Percentiles rank a stretch among this genome's conserved stretches.
Evolutionary conservation across 306 rosid species (phyloP).

Genomic region (Citrullus mucosospermus): DNA sequence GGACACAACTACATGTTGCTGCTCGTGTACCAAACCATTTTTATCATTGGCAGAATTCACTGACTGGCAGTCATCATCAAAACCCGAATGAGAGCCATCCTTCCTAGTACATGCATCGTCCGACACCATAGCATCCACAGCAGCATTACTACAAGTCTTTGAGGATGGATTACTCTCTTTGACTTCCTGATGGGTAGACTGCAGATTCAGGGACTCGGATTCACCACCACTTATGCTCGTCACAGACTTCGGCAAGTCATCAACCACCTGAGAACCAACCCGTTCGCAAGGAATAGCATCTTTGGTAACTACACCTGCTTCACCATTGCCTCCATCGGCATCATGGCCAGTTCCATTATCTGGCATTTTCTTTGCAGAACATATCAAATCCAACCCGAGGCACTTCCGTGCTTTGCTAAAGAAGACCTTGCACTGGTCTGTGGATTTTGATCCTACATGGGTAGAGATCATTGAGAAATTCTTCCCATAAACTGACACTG

Average conservation of each 20-base stretch:
- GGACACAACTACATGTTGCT: conserved; percentile 5
- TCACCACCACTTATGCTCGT: conserved; percentile 23
- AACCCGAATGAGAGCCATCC: conserved; percentile 19
- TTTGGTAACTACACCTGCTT: conserved; percentile 43
- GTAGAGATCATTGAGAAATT: conserved; percentile 59
- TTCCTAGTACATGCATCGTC: conserved; percentile 24
- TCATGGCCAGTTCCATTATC: not conserved
- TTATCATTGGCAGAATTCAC: conserved; percentile 17
- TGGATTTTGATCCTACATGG: conserved; percentile 55
- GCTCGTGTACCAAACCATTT: conserved; percentile 13
- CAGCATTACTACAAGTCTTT: conserved; percentile 6
- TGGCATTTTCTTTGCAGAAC: conserved; percentile 28
- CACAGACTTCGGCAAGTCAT: conserved; percentile 32
- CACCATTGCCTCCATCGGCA: conserved; percentile 29
- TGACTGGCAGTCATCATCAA: conserved; percentile 21
- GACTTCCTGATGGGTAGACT: conserved; percentile 13
- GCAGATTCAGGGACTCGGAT: conserved; percentile 26
- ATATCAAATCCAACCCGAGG: conserved; percentile 63
- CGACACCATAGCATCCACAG: conserved; percentile 17
- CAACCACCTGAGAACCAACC: conserved; percentile 41
- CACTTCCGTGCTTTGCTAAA: conserved; percentile 87
- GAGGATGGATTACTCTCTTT: conserved; percentile 11
- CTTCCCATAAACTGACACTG: conserved; percentile 67
- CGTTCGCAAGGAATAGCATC: conserved; percentile 44
- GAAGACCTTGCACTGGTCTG: conserved; percentile 80